phyloP scores from a whole-genome alignment of 805 yeast species.

The Teunomyces gatunensis region DNA sequence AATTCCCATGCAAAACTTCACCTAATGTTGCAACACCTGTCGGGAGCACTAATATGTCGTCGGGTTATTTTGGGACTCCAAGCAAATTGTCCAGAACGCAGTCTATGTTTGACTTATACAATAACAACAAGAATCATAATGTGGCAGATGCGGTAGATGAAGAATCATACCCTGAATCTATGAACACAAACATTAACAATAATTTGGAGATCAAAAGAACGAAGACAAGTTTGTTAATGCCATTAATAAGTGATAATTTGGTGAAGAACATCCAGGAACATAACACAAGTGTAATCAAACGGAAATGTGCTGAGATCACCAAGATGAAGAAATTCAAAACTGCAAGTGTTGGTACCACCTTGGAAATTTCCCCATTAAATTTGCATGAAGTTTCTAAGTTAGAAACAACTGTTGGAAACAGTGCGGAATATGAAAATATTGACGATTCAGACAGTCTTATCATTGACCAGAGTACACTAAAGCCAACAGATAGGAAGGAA shows the following conservation, averaged over 20 bases:
- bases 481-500: constrained; percentile 4
- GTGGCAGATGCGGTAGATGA: background rate
- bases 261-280: constrained; percentile 18
- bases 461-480: constrained; percentile 12
- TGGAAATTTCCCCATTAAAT: constrained; percentile 5
- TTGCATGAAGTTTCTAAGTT: background rate
- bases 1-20: constrained; percentile 18
- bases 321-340: constrained; percentile 4
- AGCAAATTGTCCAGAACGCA: constrained; percentile 31
- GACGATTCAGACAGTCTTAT: constrained; percentile 6
- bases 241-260: constrained; percentile 15
- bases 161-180: background rate
- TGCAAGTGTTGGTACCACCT: background rate
- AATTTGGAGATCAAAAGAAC: constrained; percentile 12
- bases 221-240: constrained; percentile 20
- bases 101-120: constrained; percentile 31
- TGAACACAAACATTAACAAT: background rate
- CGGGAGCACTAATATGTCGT: background rate
- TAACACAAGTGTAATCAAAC: constrained; percentile 17
- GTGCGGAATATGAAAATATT: constrained; percentile 5
- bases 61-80: constrained; percentile 11
- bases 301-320: constrained; percentile 26
- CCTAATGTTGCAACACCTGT: constrained; percentile 1
- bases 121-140: constrained; percentile 3
- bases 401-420: background rate